Evolutionary conservation across 768 basidiomycete genomes (phyloP), one percentile per base, ranked within the genome.

Genomic region (Suillus plorans): DNA sequence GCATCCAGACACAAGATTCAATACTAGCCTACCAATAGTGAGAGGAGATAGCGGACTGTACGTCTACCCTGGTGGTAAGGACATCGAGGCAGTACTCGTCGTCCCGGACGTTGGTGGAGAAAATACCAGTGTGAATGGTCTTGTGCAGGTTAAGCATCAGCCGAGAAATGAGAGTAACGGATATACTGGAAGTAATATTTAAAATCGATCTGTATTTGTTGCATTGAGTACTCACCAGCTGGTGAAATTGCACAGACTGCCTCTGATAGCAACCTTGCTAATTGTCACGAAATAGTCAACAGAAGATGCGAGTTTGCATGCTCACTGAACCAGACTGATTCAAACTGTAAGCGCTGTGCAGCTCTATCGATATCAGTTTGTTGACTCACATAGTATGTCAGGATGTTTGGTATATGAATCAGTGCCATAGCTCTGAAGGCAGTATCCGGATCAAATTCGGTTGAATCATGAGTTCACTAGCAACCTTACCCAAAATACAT

Each of bases 391-490:
- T 80, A 79, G 69, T 76, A 78, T 41, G 80, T 78, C 52, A 81
- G 52, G 39, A 80, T 81, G 68, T 86, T 86, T 18, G 82, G 72
- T 18, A 85, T 67, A 69, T 84, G 84, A 16, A 81, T 81, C 3
- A 82, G 62, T 1, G 80, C 84, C 83, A 87, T 86, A 42, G 82
- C 78, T 8, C 86, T 86, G 20, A 55, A 85, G 28, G 28, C 31
- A 31, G 31, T 31, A 37, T 57, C 13, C n/a, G 16, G 31, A 61
- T 5, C 36, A n/a, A 20, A 28, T 28, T 31, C 41, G 41, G 42
- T 41, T 7, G 12, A 42, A 36, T 63, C 18, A 44, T 20, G 5
- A 65, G 34, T 65, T 49, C 64, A 22, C 49, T 56, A 25, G 34
- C n/a, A 45, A 47, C 6, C 64, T 67, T 7, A 31, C 34, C 7